phyloP scores from a whole-genome alignment of 257 asterid genomes.

The Lithospermum erythrorhizon region DNA sequence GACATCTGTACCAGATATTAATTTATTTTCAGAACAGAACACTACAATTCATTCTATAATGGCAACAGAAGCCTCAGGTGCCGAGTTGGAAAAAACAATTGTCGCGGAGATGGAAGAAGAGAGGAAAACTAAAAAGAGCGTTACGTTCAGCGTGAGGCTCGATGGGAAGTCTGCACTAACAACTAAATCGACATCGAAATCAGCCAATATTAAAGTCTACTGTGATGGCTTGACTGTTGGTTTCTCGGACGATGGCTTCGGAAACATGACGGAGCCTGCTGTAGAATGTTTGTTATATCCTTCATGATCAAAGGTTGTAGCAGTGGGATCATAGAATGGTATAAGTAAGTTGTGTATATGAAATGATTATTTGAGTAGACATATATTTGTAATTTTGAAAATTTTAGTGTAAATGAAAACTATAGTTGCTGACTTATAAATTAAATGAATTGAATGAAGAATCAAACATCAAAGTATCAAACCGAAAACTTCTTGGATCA shows the following conservation, averaged over 20 bases:
- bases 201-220: constrained; percentile 17
- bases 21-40: constrained; percentile 9
- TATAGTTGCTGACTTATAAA: too few species aligned
- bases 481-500: too few species aligned
- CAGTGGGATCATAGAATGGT: too few species aligned
- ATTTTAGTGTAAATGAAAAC: too few species aligned
- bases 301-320: not conserved
- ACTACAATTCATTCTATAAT: not conserved
- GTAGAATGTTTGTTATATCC: constrained; percentile 17
- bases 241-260: constrained; percentile 20
- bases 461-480: too few species aligned
- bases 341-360: too few species aligned
- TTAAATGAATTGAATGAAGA: too few species aligned
- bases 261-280: constrained; percentile 12
- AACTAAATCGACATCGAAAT: constrained; percentile 7
- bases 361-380: too few species aligned
- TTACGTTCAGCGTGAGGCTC: constrained; percentile 28
- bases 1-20: not conserved
- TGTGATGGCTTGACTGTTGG: constrained; percentile 31
- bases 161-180: constrained; percentile 16
- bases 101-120: constrained; percentile 11
- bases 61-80: not conserved
- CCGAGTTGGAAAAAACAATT: not conserved
- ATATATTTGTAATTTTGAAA: too few species aligned
- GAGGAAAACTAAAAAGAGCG: constrained; percentile 4